Conservation (phyloP, 1,284 basidiomycete genomes). For the Cryptococcus jaspeensis region DNA sequence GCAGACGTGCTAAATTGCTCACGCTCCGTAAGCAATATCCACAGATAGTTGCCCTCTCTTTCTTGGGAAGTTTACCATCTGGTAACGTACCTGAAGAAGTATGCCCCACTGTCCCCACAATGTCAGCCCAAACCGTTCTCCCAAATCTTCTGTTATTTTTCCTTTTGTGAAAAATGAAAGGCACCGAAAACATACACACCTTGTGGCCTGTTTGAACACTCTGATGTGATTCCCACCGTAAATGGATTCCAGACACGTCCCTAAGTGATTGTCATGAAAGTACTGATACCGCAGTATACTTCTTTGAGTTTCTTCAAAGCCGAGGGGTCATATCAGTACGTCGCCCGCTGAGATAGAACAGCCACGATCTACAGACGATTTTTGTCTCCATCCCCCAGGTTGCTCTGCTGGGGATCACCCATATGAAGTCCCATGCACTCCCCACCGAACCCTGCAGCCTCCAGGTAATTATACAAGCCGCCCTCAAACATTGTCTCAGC, state of each 20-base stretch:
- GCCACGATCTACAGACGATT: constrained; percentile 14
- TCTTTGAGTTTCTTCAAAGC: constrained; percentile 19
- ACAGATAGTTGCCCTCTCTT: too few species aligned
- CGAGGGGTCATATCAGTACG: not conserved
- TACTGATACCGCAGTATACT: constrained; percentile 22
- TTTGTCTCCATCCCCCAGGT: constrained; percentile 21
- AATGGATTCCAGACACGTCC: constrained; percentile 21
- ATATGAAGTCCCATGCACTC: constrained; percentile 21
- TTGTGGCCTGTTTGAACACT: constrained; percentile 19
- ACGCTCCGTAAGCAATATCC: too few species aligned
- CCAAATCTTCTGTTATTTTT: too few species aligned
- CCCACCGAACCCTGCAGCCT: constrained; percentile 17
- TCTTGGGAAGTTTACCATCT: too few species aligned
- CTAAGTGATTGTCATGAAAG: constrained; percentile 17
- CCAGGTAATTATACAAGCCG: constrained; percentile 24
- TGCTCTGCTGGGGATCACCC: constrained; percentile 14
- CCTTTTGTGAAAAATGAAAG: too few species aligned
- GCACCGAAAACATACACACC: not conserved
- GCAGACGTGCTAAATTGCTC: constrained; percentile 16
- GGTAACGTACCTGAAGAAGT: too few species aligned
- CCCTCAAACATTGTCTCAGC: constrained; percentile 14
- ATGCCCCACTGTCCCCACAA: constrained; percentile 11
- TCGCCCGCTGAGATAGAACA: not conserved
- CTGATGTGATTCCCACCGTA: constrained; percentile 25
- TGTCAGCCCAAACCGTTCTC: too few species aligned